Percentiles rank a stretch among this genome's conserved stretches.
phyloP scores from a whole-genome alignment of 2,329 filamentous ascomycete genomes.

The Aspergillus nomiae region DNA sequence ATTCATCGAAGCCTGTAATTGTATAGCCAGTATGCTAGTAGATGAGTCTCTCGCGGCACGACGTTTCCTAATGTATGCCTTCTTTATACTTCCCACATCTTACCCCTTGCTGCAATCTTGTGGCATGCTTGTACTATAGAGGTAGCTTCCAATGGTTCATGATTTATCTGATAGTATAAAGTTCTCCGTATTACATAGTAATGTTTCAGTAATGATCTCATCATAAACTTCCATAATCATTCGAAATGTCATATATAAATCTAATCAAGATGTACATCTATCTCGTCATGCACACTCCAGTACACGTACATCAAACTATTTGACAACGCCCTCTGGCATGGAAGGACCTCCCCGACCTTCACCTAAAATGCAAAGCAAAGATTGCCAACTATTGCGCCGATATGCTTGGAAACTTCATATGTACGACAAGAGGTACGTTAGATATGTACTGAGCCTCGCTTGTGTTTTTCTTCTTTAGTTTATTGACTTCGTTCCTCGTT shows the following conservation, averaged over 20 bases:
- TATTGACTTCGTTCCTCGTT: neutral
- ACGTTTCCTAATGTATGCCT: constrained; percentile 6
- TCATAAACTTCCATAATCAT: neutral
- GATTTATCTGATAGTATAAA: neutral
- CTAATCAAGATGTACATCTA: neutral
- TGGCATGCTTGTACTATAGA: constrained; percentile 18
- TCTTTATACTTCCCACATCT: constrained; percentile 7
- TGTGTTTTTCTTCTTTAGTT: neutral
- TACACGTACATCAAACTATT: neutral
- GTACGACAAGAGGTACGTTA: neutral
- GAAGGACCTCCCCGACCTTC: neutral
- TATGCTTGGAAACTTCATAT: neutral
- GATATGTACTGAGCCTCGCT: neutral
- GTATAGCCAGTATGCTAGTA: constrained; percentile 6
- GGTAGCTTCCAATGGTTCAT: constrained; percentile 11
- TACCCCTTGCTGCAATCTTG: neutral
- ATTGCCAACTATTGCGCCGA: neutral
- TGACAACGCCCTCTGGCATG: neutral
- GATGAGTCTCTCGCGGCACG: neutral
- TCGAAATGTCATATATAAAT: neutral
- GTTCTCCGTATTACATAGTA: neutral
- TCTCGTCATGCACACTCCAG: neutral
- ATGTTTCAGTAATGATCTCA: neutral
- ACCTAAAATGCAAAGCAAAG: neutral
- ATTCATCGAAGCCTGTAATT: constrained; percentile 1